Percentiles rank a stretch among this genome's conserved stretches.
Evolutionary conservation across 768 basidiomycete species (phyloP).

Genomic region (Calvatia gigantea): DNA sequence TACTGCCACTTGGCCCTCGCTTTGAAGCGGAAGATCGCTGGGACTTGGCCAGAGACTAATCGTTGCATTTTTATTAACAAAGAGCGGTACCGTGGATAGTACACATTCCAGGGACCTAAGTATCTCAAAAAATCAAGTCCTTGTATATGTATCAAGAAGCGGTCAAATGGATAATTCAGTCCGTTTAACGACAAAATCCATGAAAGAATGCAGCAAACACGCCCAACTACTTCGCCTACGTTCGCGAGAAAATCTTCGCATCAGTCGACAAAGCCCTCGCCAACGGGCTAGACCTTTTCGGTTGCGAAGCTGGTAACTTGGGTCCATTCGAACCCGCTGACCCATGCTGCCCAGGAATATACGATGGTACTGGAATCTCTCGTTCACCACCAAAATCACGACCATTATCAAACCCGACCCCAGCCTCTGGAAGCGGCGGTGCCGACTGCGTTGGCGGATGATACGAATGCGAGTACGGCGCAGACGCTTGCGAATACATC

Average conservation of each 20-base stretch:
- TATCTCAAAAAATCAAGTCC: no score
- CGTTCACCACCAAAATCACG: not conserved
- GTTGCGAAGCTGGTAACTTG: slow-evolving; percentile 10
- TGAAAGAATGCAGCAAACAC: no score
- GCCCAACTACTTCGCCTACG: no score
- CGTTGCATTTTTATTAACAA: no score
- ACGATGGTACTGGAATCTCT: not conserved
- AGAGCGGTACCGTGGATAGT: no score
- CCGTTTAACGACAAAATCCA: no score
- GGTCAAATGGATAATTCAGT: no score
- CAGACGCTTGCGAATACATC: not conserved
- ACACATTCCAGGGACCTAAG: no score
- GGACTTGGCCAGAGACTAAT: no score
- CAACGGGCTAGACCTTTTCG: slow-evolving; percentile 23
- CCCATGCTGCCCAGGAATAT: not conserved
- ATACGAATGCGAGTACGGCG: not conserved
- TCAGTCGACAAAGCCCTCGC: slow-evolving; percentile 16
- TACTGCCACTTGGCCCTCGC: no score
- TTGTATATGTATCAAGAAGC: no score
- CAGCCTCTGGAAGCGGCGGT: not conserved
- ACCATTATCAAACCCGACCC: not conserved
- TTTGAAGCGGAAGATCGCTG: no score
- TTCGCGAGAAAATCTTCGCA: slow-evolving; percentile 18
- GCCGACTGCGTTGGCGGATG: not conserved
- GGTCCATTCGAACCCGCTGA: not conserved